Conservation (phyloP, 2,329 filamentous ascomycete genomes). For the Curvularia spicifera region DNA sequence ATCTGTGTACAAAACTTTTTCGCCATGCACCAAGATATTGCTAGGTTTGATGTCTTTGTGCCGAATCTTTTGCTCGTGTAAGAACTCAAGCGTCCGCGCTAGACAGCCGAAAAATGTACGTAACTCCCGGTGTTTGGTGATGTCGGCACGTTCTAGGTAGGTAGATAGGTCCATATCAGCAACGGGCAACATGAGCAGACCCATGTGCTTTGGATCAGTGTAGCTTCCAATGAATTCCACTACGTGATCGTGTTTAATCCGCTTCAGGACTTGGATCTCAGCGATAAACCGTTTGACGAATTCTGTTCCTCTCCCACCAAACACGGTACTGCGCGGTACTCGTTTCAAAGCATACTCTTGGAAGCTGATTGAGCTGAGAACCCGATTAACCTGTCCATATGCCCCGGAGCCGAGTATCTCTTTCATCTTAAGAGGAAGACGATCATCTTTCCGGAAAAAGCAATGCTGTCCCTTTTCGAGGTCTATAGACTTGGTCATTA, state of each 20-base stretch:
- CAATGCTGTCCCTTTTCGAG: not conserved
- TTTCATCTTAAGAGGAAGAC: constrained; percentile 17
- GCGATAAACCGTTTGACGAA: constrained; percentile 6
- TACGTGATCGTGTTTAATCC: constrained; percentile 15
- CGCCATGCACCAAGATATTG: constrained; percentile 27
- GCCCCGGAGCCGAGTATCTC: constrained; percentile 27
- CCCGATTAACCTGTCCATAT: constrained; percentile 30
- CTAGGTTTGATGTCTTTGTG: constrained; percentile 32
- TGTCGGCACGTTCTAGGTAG: constrained; percentile 17
- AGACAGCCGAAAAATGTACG: constrained; percentile 22
- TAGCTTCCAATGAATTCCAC: constrained; percentile 38
- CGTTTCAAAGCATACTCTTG: constrained; percentile 34
- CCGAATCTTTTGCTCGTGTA: constrained; percentile 20
- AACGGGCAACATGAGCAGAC: constrained; percentile 40
- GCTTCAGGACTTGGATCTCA: constrained; percentile 15
- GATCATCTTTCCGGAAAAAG: not conserved
- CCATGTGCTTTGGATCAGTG: constrained; percentile 39
- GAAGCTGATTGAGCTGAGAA: constrained; percentile 27
- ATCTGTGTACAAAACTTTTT: constrained; percentile 27
- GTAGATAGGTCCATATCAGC: constrained; percentile 26
- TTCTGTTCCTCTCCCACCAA: constrained; percentile 10
- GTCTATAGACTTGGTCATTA: not conserved
- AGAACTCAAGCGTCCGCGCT: constrained; percentile 19
- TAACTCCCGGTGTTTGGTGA: not conserved
- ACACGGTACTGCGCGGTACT: constrained; percentile 9